Conservation (phyloP, 2,329 filamentous ascomycete genomes). For the Aphanoascus verrucosus region DNA sequence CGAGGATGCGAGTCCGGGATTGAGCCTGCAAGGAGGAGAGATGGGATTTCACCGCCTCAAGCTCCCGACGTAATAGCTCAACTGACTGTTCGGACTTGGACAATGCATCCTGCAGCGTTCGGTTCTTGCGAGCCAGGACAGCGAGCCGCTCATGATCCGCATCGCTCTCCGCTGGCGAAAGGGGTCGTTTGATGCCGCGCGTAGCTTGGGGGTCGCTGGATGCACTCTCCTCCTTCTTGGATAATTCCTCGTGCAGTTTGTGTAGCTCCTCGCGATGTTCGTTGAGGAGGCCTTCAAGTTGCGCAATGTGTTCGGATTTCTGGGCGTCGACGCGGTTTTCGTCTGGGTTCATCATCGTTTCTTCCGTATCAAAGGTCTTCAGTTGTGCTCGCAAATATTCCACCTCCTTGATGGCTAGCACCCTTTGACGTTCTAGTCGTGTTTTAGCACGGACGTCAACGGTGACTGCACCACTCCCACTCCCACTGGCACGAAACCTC, state of each 20-base stretch:
- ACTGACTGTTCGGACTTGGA: conserved; percentile 57
- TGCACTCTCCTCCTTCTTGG: conserved; percentile 45
- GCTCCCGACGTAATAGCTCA: conserved; percentile 62
- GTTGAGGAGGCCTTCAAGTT: conserved; percentile 78
- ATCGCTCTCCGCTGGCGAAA: conserved; percentile 45
- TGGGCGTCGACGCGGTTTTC: conserved; percentile 62
- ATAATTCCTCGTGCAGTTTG: conserved; percentile 62
- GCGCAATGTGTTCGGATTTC: conserved; percentile 61
- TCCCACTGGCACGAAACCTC: conserved; percentile 48
- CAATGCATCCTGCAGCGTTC: conserved; percentile 70
- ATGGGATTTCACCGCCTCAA: conserved; percentile 61
- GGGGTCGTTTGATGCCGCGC: conserved; percentile 52
- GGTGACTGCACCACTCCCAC: conserved; percentile 30
- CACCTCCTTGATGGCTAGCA: conserved; percentile 78
- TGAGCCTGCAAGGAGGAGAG: conserved; percentile 56
- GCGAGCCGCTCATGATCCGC: conserved; percentile 61
- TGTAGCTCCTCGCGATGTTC: conserved; percentile 75
- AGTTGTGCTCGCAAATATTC: conserved; percentile 89
- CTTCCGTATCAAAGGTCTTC: conserved; percentile 77
- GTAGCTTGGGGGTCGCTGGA: conserved; percentile 33
- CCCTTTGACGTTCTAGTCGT: conserved; percentile 74
- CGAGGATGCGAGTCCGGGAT: conserved; percentile 69
- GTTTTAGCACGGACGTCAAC: conserved; percentile 57
- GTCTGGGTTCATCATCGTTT: conserved; percentile 63
- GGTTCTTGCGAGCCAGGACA: conserved; percentile 75